These are phyloP conservation scores for Amoebophrya sp. DNA, from an alignment of 169 alveolate species.

Conservation along the genomic window DNA sequence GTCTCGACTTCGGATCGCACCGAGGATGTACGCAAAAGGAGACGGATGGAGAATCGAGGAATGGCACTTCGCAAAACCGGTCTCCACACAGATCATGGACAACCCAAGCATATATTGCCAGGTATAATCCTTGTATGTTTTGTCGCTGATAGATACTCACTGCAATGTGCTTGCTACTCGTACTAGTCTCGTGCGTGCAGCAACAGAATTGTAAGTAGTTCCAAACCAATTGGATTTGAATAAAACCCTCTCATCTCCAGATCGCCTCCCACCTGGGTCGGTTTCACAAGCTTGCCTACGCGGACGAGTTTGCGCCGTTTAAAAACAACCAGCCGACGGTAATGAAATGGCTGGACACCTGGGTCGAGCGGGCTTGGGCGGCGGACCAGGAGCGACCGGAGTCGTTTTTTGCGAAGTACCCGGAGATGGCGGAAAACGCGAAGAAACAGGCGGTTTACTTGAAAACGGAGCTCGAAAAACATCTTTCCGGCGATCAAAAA, in stretches of 20 bases:
- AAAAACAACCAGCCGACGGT: no score
- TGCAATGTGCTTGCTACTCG: no score
- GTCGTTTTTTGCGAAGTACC: background rate
- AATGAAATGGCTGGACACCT: background rate
- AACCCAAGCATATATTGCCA: slow-evolving; percentile 30
- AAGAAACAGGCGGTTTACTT: no score
- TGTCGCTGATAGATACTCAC: no score
- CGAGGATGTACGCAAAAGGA: slow-evolving; percentile 26
- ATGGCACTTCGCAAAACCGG: slow-evolving; percentile 35
- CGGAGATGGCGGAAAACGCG: no score
- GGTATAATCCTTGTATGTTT: no score
- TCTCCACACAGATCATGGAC: background rate
- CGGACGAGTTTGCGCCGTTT: background rate
- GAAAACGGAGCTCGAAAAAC: no score
- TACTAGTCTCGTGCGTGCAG: no score
- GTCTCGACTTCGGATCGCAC: slow-evolving; percentile 28
- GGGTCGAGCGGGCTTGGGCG: background rate
- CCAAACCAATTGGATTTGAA: background rate
- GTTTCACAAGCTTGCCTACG: slow-evolving; percentile 29
- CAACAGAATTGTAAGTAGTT: no score
- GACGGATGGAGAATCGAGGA: slow-evolving; percentile 36
- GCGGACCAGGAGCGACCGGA: background rate
- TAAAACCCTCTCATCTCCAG: background rate
- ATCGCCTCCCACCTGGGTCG: slow-evolving; percentile 35
- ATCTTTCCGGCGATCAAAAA: no score